Base-by-base conservation (phyloP, 805 yeast genomes). In the Candida chauliodis region DNA sequence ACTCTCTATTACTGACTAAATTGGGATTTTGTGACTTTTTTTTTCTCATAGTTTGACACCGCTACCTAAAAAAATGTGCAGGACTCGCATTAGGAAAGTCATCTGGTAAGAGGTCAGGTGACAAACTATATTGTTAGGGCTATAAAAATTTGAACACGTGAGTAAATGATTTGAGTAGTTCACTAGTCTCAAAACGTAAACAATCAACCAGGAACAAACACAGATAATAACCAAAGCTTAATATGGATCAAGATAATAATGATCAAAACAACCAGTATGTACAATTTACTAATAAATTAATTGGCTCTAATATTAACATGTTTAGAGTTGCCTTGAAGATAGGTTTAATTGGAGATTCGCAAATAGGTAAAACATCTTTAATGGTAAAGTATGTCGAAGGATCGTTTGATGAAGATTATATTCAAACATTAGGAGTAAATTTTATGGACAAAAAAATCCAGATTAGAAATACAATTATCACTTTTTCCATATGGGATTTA, bases 371-470 rank as follows among this genome's bases (percentile, higher is more conserved):
- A 55, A 91, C 99, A 0, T 87, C 97, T 5, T 64, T 91, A 42
- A 90, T 91, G 98, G 96, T 90, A 17, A 89, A 91, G 56, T 91
- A 90, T 56, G 96, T 91, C n/a, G 96, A 91, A 55, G 95, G 95
- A 38, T 78, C 85, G 23, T 91, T 85, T 58, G 95, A 89, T 55
- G 93, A 87, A 53, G 88, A 83, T 44, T 91, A 91, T 56, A 87
- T 90, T 35, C 96, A 89, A 59, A 91, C 99, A 0, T 66, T 88
- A 37, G 99, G 99, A 5, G 97, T 93, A 39, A 91, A 91, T 56
- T 90, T 87, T 60, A 82, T 93, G 86, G 96, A 93, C 57, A 83
- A 89, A 51, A 81, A 84, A 42, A 85, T 91, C 20, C 81, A 79
- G 43, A 81, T 91, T 38, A 79, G 89, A 40, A 81, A 85, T 42